Base-by-base conservation (phyloP, 805 yeast species). In the Candida xyloterini region DNA sequence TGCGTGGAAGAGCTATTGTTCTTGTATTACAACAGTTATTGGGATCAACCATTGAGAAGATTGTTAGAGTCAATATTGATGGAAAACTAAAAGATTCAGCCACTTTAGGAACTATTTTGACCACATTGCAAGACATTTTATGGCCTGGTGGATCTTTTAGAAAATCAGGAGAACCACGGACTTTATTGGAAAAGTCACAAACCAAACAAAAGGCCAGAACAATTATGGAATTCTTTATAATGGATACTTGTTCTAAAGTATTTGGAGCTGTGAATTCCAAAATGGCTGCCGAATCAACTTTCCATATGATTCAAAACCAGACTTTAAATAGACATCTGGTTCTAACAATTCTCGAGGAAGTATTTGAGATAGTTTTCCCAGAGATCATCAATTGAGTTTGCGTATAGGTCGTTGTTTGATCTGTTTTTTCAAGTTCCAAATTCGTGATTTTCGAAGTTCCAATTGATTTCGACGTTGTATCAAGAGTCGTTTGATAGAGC, bases 1-100 rank as follows among this genome's bases (percentile, higher is more conserved):
- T 90, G 1, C 67, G 95, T 38, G 97, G 96, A 0, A 68, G 89
- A 30, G 96, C 96, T 0, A 68, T 88, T 7, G 71, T 89, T 27
- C 79, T 88, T 5, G 77, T 90, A 3, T 63, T 90, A 38, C 96
- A 89, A 59, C 96, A 88, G 57, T 60, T 90, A 1, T 70, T 90
- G 27, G 97, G 97, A 0, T 84, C 91, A 2, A 84, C 96, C 0
- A 81, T 64, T 36, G 96, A 90, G 55, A 81, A 78, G 55, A 76
- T 74, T 38, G 71, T 79, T 4, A 63, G 80, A 28, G 69, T 71
- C 21, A 65, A 65, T 42, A 59, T 76, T 23, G 65, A 67, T 27
- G 52, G 51, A 2, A 52, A 51, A 5, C n/a, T 65, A 3, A 63
- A 67, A 27, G 66, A 68, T 8, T 79, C 75, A 32, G 70, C 65